Evolutionary conservation across 2,329 filamentous ascomycete species (phyloP).

Genomic region (Teratosphaeria pseudoeucalypti): DNA sequence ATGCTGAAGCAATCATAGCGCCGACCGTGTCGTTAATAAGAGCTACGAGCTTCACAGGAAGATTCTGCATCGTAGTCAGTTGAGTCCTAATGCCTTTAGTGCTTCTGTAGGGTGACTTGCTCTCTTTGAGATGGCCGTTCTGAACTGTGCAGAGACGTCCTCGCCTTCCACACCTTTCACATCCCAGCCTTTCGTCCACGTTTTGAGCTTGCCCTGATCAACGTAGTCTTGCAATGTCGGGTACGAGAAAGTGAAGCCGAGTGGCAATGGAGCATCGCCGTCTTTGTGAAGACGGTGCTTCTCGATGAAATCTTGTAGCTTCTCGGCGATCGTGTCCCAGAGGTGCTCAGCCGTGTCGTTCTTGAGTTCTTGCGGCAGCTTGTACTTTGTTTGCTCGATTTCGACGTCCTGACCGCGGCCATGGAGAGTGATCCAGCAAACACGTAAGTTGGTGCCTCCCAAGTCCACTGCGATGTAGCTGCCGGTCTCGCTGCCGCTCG

Average conservation of each 20-base stretch:
- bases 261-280: constrained; percentile 56
- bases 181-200: constrained; percentile 97
- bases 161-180: constrained; percentile 84
- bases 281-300: constrained; percentile 60
- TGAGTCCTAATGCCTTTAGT: constrained; percentile 35
- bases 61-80: constrained; percentile 45
- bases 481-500: constrained; percentile 76
- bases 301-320: constrained; percentile 82
- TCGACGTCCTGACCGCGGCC: constrained; percentile 87
- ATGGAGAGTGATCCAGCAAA: constrained; percentile 85
- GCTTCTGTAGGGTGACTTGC: constrained; percentile 33
- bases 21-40: constrained; percentile 91
- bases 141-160: constrained; percentile 83
- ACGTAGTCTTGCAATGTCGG: constrained; percentile 89
- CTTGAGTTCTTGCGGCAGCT: constrained; percentile 89
- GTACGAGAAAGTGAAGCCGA: constrained; percentile 96
- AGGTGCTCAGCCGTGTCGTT: constrained; percentile 76
- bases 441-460: constrained; percentile 90
- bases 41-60: constrained; percentile 75
- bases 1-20: constrained; percentile 79
- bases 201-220: constrained; percentile 82
- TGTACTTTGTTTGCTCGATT: constrained; percentile 93
- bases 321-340: constrained; percentile 93
- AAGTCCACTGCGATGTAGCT: constrained; percentile 87
- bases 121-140: constrained; percentile 63